These are phyloP conservation scores for Citrullus amarus DNA, from an alignment of 306 rosid species.

Conservation along the genomic window DNA sequence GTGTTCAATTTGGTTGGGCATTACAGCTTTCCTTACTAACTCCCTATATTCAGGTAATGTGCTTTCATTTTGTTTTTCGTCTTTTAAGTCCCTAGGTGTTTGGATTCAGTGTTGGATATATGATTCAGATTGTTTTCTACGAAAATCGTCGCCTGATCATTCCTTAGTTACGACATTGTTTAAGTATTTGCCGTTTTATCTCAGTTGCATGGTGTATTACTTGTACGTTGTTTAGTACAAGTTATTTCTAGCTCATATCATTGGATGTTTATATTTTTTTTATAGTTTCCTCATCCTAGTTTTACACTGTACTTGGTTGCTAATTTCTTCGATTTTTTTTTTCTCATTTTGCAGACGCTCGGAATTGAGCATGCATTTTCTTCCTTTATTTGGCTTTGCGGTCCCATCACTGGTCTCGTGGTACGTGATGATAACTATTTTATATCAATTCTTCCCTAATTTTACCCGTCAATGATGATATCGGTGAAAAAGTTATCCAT, in stretches of 20 bases:
- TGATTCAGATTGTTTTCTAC: not conserved
- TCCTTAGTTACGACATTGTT: not conserved
- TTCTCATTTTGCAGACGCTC: slow-evolving; percentile 55
- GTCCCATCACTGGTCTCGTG: slow-evolving; percentile 99
- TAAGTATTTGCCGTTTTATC: not conserved
- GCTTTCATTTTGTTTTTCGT: not conserved
- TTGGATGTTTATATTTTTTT: not conserved
- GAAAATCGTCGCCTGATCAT: not conserved
- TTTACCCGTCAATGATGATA: not conserved
- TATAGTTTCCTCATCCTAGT: not conserved
- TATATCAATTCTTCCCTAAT: not conserved
- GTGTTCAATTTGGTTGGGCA: slow-evolving; percentile 99
- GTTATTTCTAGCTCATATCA: not conserved
- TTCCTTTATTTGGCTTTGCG: slow-evolving; percentile 98
- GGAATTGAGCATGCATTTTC: slow-evolving; percentile 97
- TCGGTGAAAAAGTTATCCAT: not conserved
- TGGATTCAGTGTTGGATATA: not conserved
- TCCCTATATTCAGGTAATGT: slow-evolving; percentile 75
- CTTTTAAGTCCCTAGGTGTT: not conserved
- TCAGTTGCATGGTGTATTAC: not conserved
- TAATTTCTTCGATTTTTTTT: not conserved
- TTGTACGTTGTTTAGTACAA: not conserved
- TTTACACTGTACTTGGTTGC: not conserved
- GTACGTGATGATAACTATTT: slow-evolving; percentile 34
- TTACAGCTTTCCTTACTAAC: slow-evolving; percentile 90